Base-by-base conservation (phyloP, 2,329 filamentous ascomycete species). In the Beauveria bassiana region DNA sequence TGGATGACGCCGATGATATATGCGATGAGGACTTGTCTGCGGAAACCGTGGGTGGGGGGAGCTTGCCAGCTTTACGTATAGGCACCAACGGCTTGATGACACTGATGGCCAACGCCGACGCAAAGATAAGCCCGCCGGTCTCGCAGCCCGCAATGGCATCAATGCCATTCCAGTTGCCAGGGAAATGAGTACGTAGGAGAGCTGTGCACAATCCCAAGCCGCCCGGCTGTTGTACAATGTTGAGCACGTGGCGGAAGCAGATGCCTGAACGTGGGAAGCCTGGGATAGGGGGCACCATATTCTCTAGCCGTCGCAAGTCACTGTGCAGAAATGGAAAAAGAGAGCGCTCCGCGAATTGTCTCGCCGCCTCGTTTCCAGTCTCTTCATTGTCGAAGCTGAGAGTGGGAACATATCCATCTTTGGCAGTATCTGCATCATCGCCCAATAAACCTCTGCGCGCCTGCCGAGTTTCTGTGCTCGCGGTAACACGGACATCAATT, bases 171-270 rank as follows among this genome's bases (percentile, higher is more conserved):
- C 81, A 86, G 63, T 79, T 69, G 26, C 76, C 76, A 0, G 58
- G 47, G 64, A 82, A 82, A 59, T 78, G 76, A 3, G 64, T 65
- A 68, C 76, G 69, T 8, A 87, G 68, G 42, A 87, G 71, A 65
- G 75, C 77, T 1, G 76, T 75, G 70, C 81, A 85, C 6, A 86
- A 67, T 5, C 64, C 53, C 28, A 87, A 68, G 5, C 84, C 84
- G 52, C 74, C 76, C 0, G 72, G 75, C 52, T 79, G 77, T 68
- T 86, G 77, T 28, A 74, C 64, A 62, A 87, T 83, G 66, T 73
- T 73, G 51, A 88, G 80, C 1, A 87, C 77, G 62, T 87, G 82
- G 54, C 78, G 82, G 68, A 87, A 87, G 4, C 78, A 67, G 65
- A 86, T 79, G 20, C 74, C 78, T 0, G 62, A 69, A 4, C 72